These are phyloP conservation scores for Pestalotiopsis sp. DNA, from an alignment of 2,329 filamentous ascomycete species.

Conservation along the genomic window DNA sequence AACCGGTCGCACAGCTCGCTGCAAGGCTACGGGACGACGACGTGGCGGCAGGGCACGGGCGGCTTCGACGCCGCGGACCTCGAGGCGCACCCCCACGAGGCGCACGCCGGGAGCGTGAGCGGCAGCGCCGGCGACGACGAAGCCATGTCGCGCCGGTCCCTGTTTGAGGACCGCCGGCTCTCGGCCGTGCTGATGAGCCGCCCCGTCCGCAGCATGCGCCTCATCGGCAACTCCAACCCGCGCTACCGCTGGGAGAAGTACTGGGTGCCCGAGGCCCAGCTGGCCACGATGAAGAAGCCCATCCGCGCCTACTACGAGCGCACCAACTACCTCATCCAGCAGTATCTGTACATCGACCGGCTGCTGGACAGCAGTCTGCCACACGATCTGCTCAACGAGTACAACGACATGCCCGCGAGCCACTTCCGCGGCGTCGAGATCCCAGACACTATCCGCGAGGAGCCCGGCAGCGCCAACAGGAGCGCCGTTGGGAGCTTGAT, in stretches of 20 bases:
- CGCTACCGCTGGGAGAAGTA: conserved; percentile 86
- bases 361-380: conserved; percentile 91
- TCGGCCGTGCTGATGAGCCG: conserved; percentile 65
- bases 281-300: conserved; percentile 72
- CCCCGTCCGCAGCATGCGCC: conserved; percentile 78
- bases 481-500: conserved; percentile 27
- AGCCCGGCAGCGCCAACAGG: conserved; percentile 44
- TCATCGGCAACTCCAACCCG: conserved; percentile 88
- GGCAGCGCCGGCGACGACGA: conserved; percentile 41
- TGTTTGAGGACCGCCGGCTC: conserved; percentile 60
- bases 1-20: conserved; percentile 30
- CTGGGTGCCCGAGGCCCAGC: conserved; percentile 78
- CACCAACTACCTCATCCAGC: conserved; percentile 84
- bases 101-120: conserved; percentile 9
- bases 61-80: conserved; percentile 19
- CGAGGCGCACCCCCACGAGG: conserved; percentile 23
- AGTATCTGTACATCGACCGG: conserved; percentile 92
- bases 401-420: conserved; percentile 65
- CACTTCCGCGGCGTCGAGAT: conserved; percentile 60
- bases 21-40: conserved; percentile 29
- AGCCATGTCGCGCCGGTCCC: conserved; percentile 40
- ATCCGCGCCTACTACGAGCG: conserved; percentile 87
- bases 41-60: conserved; percentile 22
- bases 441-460: conserved; percentile 77
- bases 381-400: conserved; percentile 89